These are phyloP conservation scores for Aspergillus sp. DNA, from an alignment of 2,329 filamentous ascomycete genomes.

Conservation along the genomic window DNA sequence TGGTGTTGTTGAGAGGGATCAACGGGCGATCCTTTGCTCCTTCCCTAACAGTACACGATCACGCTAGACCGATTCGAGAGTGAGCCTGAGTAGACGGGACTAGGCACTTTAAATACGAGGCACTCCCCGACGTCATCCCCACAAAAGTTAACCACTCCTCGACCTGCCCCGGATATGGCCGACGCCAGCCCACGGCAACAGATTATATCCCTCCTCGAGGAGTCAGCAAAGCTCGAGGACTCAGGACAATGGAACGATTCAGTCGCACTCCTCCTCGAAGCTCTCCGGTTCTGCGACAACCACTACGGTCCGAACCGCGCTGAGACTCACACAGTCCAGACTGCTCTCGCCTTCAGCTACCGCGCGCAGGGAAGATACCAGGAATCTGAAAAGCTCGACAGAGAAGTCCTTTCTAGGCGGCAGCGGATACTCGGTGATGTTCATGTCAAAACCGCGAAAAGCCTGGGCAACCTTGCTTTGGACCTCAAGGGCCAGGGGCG, in stretches of 20 bases:
- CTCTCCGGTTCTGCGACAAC: neutral
- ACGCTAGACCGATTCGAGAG: too few relatives aligned
- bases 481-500: neutral
- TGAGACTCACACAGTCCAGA: neutral
- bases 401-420: neutral
- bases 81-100: too few relatives aligned
- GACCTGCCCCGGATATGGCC: neutral
- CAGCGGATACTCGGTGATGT: neutral
- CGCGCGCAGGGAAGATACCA: constrained; percentile 1
- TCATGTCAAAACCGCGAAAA: neutral
- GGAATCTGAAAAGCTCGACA: neutral
- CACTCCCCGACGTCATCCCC: neutral
- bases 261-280: neutral
- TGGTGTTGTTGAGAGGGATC: too few relatives aligned
- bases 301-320: neutral
- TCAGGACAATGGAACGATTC: neutral
- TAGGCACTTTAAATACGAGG: neutral
- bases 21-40: too few relatives aligned
- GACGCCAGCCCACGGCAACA: neutral
- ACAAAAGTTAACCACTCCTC: neutral
- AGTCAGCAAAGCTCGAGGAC: neutral
- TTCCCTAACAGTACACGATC: too few relatives aligned
- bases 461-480: neutral
- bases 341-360: neutral
- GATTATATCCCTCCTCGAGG: neutral